These are phyloP conservation scores for Nectriaceae sp. DNA, from an alignment of 2,329 filamentous ascomycete genomes.

Conservation along the genomic window DNA sequence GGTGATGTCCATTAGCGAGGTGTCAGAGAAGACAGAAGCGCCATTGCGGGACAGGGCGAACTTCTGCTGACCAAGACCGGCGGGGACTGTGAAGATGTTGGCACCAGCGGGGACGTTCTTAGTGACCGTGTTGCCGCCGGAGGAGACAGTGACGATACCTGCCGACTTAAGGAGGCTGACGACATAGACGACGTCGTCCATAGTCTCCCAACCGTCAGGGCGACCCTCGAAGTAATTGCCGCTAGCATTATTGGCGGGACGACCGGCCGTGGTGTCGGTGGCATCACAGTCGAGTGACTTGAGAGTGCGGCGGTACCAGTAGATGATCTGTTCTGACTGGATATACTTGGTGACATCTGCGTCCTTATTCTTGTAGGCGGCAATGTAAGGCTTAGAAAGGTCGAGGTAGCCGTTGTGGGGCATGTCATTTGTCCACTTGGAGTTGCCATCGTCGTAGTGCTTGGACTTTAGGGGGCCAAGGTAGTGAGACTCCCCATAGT, in stretches of 20 bases:
- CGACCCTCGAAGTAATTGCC: slow-evolving; percentile 55
- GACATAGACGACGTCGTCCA: slow-evolving; percentile 53
- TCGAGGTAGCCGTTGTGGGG: slow-evolving; percentile 53
- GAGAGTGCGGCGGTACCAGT: slow-evolving; percentile 57
- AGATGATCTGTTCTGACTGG: slow-evolving; percentile 50
- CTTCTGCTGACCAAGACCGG: slow-evolving; percentile 42
- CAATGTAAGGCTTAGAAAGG: slow-evolving; percentile 54
- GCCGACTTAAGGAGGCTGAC: slow-evolving; percentile 50
- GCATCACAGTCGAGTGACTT: slow-evolving; percentile 49
- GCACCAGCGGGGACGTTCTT: slow-evolving; percentile 32
- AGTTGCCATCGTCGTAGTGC: slow-evolving; percentile 45
- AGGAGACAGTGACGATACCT: slow-evolving; percentile 46
- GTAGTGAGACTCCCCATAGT: slow-evolving; percentile 59
- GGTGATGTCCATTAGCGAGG: slow-evolving; percentile 51
- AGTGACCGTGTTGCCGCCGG: slow-evolving; percentile 43
- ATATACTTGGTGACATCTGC: slow-evolving; percentile 43
- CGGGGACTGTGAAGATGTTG: slow-evolving; percentile 42
- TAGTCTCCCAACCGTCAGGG: slow-evolving; percentile 50
- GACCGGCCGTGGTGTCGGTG: slow-evolving; percentile 50
- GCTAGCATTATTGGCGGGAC: slow-evolving; percentile 43
- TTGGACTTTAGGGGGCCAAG: slow-evolving; percentile 48
- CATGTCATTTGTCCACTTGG: slow-evolving; percentile 53
- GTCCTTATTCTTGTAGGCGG: slow-evolving; percentile 51
- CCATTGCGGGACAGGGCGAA: slow-evolving; percentile 47
- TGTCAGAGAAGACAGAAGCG: slow-evolving; percentile 44